A percentile compares a stretch with the other conserved stretches of the same genome.
These are phyloP conservation scores for Balakata baccata DNA, from an alignment of 345 rosid genomes.

Conservation along the genomic window DNA sequence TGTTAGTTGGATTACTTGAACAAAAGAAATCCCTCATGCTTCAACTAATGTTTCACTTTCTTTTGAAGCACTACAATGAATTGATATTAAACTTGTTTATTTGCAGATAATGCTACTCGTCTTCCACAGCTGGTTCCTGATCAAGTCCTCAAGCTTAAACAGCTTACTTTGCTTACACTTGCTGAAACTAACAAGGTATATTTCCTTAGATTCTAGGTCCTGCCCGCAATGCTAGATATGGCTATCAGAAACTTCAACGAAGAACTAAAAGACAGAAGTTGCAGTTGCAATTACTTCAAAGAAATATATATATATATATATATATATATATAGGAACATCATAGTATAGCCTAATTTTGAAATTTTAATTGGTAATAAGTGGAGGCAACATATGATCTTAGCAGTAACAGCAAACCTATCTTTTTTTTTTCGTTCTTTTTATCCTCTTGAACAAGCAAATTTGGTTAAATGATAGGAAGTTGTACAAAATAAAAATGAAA, in stretches of 20 bases:
- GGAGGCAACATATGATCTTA: not conserved
- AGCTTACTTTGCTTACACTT: conserved; percentile 88
- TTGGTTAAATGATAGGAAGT: not conserved
- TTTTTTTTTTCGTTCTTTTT: too few species aligned
- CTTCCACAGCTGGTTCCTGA: conserved; percentile 67
- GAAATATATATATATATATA: not conserved
- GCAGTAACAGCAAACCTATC: not conserved
- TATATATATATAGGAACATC: too few species aligned
- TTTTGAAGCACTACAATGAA: conserved; percentile 1
- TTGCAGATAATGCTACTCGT: conserved; percentile 50
- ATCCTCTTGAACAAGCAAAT: not conserved
- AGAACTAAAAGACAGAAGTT: not conserved
- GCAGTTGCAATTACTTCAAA: not conserved
- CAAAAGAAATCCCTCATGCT: not conserved
- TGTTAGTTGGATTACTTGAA: not conserved
- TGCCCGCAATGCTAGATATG: not conserved
- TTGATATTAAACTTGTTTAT: conserved; percentile 18
- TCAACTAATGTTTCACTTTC: not conserved
- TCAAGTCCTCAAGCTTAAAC: conserved; percentile 85
- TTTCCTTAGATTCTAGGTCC: not conserved
- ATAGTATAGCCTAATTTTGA: not conserved
- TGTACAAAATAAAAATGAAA: not conserved
- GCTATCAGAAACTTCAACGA: not conserved
- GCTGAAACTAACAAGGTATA: conserved; percentile 86
- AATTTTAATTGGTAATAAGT: not conserved